Evolutionary conservation across 164 flowering plant species (phyloP).

Genomic region (Vitis labrusca): DNA sequence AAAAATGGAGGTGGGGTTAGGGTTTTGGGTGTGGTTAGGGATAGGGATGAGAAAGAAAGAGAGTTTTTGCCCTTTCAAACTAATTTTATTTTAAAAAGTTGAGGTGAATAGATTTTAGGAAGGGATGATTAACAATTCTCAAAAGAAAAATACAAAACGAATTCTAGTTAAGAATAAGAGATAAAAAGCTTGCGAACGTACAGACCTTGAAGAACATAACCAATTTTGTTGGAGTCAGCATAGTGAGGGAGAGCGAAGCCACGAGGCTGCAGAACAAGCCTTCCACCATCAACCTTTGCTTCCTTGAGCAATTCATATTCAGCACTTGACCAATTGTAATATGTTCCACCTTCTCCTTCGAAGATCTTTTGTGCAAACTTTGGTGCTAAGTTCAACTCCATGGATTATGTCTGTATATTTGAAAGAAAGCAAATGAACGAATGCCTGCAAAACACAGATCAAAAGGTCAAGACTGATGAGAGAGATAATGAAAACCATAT

Average conservation of each 20-base stretch:
- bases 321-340: constrained; percentile 26
- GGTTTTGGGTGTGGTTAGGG: no score
- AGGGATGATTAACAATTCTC: no score
- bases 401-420: neutral
- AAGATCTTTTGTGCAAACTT: neutral
- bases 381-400: constrained; percentile 9
- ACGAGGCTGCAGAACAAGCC: constrained; percentile 22
- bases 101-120: neutral
- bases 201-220: constrained; percentile 40
- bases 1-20: no score
- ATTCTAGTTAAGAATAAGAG: neutral
- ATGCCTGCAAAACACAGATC: no score
- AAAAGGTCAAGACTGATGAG: no score
- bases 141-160: neutral
- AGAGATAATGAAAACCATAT: no score
- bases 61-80: no score
- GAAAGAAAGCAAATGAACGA: no score
- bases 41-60: no score
- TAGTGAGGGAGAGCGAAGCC: constrained; percentile 44
- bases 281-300: constrained; percentile 28
- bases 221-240: constrained; percentile 36
- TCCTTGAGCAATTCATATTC: constrained; percentile 16
- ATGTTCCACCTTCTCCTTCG: constrained; percentile 33
- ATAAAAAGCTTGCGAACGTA: neutral
- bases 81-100: no score